These are phyloP conservation scores for Scytalidium sp. DNA, from an alignment of 2,329 filamentous ascomycete genomes.

Conservation along the genomic window DNA sequence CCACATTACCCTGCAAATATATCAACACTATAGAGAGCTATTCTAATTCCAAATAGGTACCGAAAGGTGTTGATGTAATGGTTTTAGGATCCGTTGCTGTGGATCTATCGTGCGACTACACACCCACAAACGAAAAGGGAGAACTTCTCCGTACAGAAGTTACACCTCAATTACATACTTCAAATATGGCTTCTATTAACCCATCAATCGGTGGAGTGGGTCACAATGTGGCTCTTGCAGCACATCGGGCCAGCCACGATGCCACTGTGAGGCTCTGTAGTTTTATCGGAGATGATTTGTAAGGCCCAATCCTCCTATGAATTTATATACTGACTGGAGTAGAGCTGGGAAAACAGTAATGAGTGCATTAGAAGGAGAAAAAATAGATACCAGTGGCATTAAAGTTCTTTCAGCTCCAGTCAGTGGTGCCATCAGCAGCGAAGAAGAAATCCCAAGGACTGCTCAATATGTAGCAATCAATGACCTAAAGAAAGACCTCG, in stretches of 20 bases:
- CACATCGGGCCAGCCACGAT: slow-evolving; percentile 62
- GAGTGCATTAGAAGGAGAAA: slow-evolving; percentile 58
- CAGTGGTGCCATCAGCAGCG: not conserved
- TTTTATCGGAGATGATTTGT: slow-evolving; percentile 76
- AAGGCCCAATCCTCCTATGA: slow-evolving; percentile 28
- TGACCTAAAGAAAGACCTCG: slow-evolving; percentile 74
- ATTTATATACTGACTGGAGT: slow-evolving; percentile 4
- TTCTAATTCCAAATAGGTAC: not conserved
- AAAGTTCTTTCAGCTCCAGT: slow-evolving; percentile 2
- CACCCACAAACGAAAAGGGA: slow-evolving; percentile 20
- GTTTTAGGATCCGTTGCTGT: slow-evolving; percentile 89
- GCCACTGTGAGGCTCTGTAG: slow-evolving; percentile 70
- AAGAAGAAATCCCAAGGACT: slow-evolving; percentile 55
- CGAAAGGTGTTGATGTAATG: slow-evolving; percentile 61
- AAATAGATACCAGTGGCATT: slow-evolving; percentile 64
- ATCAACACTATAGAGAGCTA: no score
- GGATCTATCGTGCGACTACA: slow-evolving; percentile 81
- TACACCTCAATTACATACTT: slow-evolving; percentile 58
- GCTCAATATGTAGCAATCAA: slow-evolving; percentile 93
- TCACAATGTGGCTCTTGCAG: slow-evolving; percentile 84
- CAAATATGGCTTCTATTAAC: slow-evolving; percentile 77
- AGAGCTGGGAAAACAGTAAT: slow-evolving; percentile 73
- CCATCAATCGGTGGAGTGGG: slow-evolving; percentile 90
- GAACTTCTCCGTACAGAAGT: slow-evolving; percentile 38
- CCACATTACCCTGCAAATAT: no score